These are phyloP conservation scores for Phaseolus coccineus DNA, from an alignment of 331 rosid species.

Conservation along the genomic window DNA sequence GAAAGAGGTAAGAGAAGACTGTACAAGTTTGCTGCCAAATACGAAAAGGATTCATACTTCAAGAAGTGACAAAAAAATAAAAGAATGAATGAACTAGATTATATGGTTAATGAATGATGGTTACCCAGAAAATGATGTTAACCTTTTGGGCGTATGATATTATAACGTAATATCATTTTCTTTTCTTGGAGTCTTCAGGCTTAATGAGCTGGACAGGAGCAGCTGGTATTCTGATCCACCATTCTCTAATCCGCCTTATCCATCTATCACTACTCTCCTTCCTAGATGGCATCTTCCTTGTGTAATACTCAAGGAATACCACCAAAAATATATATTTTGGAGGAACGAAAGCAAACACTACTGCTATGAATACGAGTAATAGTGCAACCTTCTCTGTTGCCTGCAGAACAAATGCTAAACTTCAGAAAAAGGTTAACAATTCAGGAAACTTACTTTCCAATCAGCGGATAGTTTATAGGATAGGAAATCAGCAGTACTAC, in stretches of 20 bases:
- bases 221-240: conserved; percentile 96
- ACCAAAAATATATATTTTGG: conserved; percentile 57
- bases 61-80: neutral
- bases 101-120: conserved; percentile 17
- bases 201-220: conserved; percentile 89
- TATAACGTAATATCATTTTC: conserved; percentile 51
- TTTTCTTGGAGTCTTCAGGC: conserved; percentile 70
- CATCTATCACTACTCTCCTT: conserved; percentile 71
- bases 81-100: conserved; percentile 21
- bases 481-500: neutral
- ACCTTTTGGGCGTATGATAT: conserved; percentile 17
- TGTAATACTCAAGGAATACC: conserved; percentile 69
- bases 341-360: conserved; percentile 73
- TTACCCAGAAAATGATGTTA: conserved; percentile 1
- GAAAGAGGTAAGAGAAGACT: conserved; percentile 8
- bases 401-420: conserved; percentile 53
- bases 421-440: conserved; percentile 5
- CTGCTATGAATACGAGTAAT: conserved; percentile 66
- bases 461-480: neutral
- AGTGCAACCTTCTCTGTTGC: conserved; percentile 81
- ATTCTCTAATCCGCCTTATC: conserved; percentile 81
- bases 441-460: conserved; percentile 10
- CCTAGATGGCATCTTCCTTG: conserved; percentile 86
- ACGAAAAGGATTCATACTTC: neutral
- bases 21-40: conserved; percentile 34